Conservation (phyloP, 2,329 filamentous ascomycete species). For the Epichloe amarillans region DNA sequence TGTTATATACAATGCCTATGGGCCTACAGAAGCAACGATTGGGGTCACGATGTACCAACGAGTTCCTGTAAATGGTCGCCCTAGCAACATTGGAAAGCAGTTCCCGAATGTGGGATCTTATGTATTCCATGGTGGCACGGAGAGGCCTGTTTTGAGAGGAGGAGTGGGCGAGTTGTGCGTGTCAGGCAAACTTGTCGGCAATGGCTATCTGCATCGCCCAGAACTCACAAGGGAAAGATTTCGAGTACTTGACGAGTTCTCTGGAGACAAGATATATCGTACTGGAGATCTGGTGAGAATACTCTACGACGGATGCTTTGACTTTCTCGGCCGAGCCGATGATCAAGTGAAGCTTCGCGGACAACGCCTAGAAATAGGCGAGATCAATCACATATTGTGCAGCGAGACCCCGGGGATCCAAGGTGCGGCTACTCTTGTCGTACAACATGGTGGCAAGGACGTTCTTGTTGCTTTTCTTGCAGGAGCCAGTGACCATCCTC, state of each 20-base stretch:
- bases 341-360: constrained; percentile 88
- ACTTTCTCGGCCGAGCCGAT: constrained; percentile 78
- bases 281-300: constrained; percentile 82
- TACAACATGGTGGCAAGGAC: constrained; percentile 64
- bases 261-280: constrained; percentile 55
- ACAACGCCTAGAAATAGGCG: constrained; percentile 76
- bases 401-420: constrained; percentile 40
- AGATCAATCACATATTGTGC: constrained; percentile 77
- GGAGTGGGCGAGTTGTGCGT: constrained; percentile 81
- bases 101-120: constrained; percentile 82
- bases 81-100: constrained; percentile 76
- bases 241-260: constrained; percentile 43
- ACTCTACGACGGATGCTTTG: constrained; percentile 67
- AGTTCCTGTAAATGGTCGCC: constrained; percentile 62
- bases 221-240: constrained; percentile 71
- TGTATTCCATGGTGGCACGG: constrained; percentile 57
- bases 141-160: constrained; percentile 60
- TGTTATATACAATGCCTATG: constrained; percentile 86
- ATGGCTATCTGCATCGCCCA: constrained; percentile 71
- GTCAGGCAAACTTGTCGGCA: constrained; percentile 74
- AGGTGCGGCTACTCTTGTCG: constrained; percentile 65
- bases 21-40: constrained; percentile 86
- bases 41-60: constrained; percentile 82
- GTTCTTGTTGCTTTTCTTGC: constrained; percentile 66
- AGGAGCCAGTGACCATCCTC: constrained; percentile 2